phyloP scores from a whole-genome alignment of 345 rosid species.

The Erucastrum elatum region DNA sequence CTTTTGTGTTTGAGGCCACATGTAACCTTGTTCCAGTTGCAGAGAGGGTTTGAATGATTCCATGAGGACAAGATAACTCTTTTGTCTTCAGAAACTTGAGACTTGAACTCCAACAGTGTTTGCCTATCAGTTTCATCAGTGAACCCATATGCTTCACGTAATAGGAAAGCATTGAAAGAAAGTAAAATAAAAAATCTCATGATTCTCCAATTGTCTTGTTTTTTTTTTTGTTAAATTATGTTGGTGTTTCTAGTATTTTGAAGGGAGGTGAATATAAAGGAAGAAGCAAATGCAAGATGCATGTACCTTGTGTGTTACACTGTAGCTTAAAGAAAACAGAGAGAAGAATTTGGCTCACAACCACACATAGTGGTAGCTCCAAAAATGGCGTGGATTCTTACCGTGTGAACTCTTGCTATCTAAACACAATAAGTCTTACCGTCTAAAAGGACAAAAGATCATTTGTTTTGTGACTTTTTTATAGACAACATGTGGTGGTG shows the following conservation, averaged over 20 bases:
- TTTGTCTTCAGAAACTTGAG: constrained; percentile 13
- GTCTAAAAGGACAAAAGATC: background rate
- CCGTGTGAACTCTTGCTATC: background rate
- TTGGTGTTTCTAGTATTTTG: background rate
- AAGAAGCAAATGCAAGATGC: background rate
- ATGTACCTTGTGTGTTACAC: background rate
- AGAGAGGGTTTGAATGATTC: constrained; percentile 40
- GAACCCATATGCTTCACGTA: constrained; percentile 9
- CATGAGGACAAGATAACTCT: constrained; percentile 26
- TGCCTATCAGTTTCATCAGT: constrained; percentile 16
- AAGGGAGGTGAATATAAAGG: background rate
- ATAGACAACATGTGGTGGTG: background rate
- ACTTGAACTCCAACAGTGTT: constrained; percentile 26
- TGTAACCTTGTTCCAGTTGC: constrained; percentile 38
- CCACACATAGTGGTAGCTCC: background rate
- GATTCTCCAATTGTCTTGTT: background rate
- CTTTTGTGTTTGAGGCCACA: constrained; percentile 33
- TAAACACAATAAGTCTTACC: background rate
- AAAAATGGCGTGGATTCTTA: background rate
- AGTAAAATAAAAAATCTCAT: constrained; percentile 16
- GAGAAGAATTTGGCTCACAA: background rate
- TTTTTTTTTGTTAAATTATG: background rate
- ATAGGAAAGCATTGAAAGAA: constrained; percentile 2
- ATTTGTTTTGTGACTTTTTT: background rate
- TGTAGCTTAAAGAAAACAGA: background rate